Evolutionary conservation across 2,329 filamentous ascomycete genomes (phyloP).

Genomic region (Fusarium sp.): DNA sequence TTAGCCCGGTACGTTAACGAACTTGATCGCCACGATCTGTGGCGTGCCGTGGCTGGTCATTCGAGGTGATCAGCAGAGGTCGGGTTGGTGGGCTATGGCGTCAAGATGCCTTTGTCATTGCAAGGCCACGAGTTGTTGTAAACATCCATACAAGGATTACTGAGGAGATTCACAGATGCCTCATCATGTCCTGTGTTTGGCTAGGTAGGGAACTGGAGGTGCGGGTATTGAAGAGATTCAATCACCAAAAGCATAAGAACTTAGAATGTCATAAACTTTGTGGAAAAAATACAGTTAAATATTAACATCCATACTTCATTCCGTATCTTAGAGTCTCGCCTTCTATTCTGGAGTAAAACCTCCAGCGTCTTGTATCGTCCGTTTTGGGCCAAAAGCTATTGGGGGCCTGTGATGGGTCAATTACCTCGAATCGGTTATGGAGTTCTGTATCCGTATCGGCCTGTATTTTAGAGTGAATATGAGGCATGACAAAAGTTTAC

Average conservation of each 20-base stretch:
- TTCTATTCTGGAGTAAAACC: constrained; percentile 7
- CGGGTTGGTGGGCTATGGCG: constrained; percentile 7
- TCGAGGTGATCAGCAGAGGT: not conserved
- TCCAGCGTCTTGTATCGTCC: constrained; percentile 13
- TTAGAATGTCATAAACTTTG: not conserved
- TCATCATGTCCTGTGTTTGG: not conserved
- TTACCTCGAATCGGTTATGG: not conserved
- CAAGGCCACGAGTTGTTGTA: constrained; percentile 1
- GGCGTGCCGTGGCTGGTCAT: constrained; percentile 7
- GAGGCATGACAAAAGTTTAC: constrained; percentile 1
- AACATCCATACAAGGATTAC: not conserved
- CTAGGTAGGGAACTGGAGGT: not conserved
- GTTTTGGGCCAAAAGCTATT: not conserved
- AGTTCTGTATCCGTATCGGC: not conserved
- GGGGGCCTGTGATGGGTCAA: not conserved
- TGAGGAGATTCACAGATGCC: not conserved
- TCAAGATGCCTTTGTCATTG: constrained; percentile 10
- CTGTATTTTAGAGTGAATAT: not conserved
- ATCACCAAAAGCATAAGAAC: not conserved
- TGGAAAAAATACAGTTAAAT: not conserved
- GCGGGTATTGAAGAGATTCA: not conserved
- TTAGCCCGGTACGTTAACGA: constrained; percentile 22
- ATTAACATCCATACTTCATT: not conserved
- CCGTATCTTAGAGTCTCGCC: constrained; percentile 11
- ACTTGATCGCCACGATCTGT: constrained; percentile 31